These are phyloP conservation scores for Elsinoe ampelina DNA, from an alignment of 2,329 filamentous ascomycete genomes.

Conservation along the genomic window DNA sequence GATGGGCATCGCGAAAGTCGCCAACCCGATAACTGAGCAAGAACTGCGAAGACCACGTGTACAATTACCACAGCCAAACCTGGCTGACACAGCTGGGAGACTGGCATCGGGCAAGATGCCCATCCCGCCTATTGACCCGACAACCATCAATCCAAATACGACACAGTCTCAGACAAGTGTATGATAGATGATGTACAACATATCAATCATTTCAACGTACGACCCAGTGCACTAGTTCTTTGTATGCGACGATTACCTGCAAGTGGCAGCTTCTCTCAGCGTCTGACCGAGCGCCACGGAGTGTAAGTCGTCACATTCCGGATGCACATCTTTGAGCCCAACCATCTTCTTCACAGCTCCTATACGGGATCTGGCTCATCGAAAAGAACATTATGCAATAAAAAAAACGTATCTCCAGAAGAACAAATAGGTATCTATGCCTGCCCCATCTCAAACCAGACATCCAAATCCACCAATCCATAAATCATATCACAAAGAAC, in stretches of 20 bases:
- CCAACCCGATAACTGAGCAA: conserved; percentile 69
- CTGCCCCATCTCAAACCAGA: background rate
- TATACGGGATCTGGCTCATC: background rate
- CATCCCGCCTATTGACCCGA: conserved; percentile 10
- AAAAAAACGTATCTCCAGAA: background rate
- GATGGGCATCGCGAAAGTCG: conserved; percentile 85
- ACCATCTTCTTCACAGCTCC: background rate
- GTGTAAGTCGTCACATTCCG: too few species aligned
- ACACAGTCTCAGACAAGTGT: conserved; percentile 2
- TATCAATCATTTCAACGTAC: background rate
- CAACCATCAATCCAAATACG: background rate
- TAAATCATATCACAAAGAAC: background rate
- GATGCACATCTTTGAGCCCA: too few species aligned
- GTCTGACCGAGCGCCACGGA: too few species aligned
- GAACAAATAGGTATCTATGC: conserved; percentile 9
- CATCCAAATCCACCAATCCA: background rate
- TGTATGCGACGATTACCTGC: too few species aligned
- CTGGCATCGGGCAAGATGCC: conserved; percentile 10
- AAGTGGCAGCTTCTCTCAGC: too few species aligned
- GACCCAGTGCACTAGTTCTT: background rate
- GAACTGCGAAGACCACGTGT: conserved; percentile 72
- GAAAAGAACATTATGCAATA: conserved; percentile 6
- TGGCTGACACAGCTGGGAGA: conserved; percentile 13
- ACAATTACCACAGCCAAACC: conserved; percentile 40
- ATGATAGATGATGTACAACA: background rate